Percentiles rank a stretch among this genome's conserved stretches.
Evolutionary conservation across 257 asterid genomes (phyloP).

Genomic region (Solanum neorickii): DNA sequence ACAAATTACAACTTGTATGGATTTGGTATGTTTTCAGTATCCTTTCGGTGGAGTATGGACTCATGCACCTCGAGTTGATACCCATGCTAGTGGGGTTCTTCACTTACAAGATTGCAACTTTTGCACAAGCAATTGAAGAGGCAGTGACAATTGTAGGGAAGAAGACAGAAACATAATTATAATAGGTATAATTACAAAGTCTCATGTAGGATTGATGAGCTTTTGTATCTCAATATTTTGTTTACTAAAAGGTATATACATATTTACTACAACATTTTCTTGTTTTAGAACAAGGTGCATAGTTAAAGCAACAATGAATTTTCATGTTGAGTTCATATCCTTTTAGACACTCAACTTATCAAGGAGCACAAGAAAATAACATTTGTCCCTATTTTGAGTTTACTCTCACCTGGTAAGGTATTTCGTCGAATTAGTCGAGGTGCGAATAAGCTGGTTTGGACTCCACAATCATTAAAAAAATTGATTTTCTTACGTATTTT

Average conservation of each 20-base stretch:
- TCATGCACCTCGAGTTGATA: conserved; percentile 67
- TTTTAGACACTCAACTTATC: neutral
- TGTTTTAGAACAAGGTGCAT: neutral
- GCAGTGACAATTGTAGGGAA: conserved; percentile 27
- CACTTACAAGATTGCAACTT: conserved; percentile 89
- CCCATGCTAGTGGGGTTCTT: conserved; percentile 91
- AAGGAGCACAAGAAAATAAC: neutral
- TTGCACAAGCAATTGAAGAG: conserved; percentile 60
- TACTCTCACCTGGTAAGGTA: neutral
- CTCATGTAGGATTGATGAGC: neutral
- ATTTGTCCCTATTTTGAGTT: neutral
- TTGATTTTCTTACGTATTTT: too few relatives aligned
- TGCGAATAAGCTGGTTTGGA: neutral
- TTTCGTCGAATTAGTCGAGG: accelerated
- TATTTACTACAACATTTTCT: neutral
- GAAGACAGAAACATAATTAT: conserved; percentile 19
- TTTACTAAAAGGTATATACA: neutral
- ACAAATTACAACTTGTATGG: neutral
- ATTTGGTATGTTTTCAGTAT: conserved; percentile 29
- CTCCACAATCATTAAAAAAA: neutral
- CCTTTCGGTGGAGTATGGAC: conserved; percentile 73
- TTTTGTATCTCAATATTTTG: neutral
- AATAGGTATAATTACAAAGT: neutral
- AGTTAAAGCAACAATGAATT: neutral
- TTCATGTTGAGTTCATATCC: neutral